Evolutionary conservation across 148 eudicot species (phyloP), one percentile per base, ranked within the genome.

Genomic region (Persicaria maculosa): DNA sequence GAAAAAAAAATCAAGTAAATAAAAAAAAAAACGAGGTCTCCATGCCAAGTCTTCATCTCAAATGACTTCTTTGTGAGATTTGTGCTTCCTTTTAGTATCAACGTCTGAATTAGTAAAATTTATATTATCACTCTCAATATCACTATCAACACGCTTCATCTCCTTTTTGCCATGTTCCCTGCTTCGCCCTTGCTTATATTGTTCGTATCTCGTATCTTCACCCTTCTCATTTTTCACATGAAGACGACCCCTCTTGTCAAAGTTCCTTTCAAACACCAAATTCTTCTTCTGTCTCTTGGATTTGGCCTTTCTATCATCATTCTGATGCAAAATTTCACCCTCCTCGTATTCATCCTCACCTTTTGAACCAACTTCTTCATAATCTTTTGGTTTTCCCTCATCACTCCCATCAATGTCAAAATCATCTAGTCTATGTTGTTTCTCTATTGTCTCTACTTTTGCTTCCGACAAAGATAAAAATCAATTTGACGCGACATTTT

Each of bases 271-370:
- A 31, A 45, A 50, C 31, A 47, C 62, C 20, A 52, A n/a, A 16
- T 65, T 64, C 46, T 48, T 36, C 62, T 48, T 20, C 17, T 31
- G 70, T 17, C 65, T 53, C 44, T 68, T 72, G n/a, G 8, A 74
- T 50, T 59, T 77, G 70, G 77, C 19, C 59, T 72, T 71, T 57
- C 65, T 72, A 31, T 31, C 40, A 74, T 76, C 95, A 46, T 78
- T 81, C 40, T 74, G 81, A 59, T 50, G 59, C 61, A 67, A 78
- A 73, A 83, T 69, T 65, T 83, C 86, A 64, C 86, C 86, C 74
- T 83, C 86, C 74, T 83, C 86, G 15, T 73, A 78, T 47, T 80
- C 81, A 53, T 47, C 72, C 65, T 74, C 89, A 75, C 72, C 78
- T 50, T 76, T 71, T 50, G 44, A 57, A 36, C 70, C 79, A 47